Percentiles rank a stretch among this genome's conserved stretches.
Evolutionary conservation across 163 green algal genomes (phyloP).

Genomic region (Scenedesmus sp.): DNA sequence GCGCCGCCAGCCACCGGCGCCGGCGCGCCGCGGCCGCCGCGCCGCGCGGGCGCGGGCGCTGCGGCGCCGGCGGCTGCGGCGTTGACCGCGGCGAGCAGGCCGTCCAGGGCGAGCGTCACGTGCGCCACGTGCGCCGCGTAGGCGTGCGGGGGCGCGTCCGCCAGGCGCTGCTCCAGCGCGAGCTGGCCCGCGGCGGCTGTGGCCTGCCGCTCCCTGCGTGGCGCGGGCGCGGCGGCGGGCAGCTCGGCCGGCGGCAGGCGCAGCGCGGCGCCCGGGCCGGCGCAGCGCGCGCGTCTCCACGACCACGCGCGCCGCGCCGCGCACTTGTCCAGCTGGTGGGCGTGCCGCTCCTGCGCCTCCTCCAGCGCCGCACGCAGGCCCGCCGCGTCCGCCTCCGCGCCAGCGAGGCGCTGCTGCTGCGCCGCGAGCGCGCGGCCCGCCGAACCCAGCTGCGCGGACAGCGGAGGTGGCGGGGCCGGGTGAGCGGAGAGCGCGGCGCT

Average conservation of each 20-base stretch:
- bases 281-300: too few relatives aligned
- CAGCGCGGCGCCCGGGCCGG: too few relatives aligned
- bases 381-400: conserved; percentile 54
- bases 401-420: conserved; percentile 26
- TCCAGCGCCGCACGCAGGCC: conserved; percentile 49
- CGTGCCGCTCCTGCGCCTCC: conserved; percentile 52
- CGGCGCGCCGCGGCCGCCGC: not conserved
- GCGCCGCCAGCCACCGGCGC: not conserved
- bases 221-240: too few relatives aligned
- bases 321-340: conserved; percentile 62
- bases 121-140: conserved; percentile 25
- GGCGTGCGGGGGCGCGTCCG: not conserved
- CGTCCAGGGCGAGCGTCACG: conserved; percentile 9
- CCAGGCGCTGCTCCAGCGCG: not conserved
- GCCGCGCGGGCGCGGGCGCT: not conserved
- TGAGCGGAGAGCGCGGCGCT: too few relatives aligned
- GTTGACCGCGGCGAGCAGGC: conserved; percentile 9
- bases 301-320: too few relatives aligned
- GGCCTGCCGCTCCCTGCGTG: conserved; percentile 55
- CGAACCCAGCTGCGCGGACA: not conserved
- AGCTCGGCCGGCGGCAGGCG: too few relatives aligned
- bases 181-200: conserved; percentile 26
- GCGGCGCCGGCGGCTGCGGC: conserved; percentile 1
- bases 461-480: not conserved
- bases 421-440: conserved; percentile 11